Conservation (phyloP, 2,329 filamentous ascomycete species). For the Alternaria hordeiaustralica region DNA sequence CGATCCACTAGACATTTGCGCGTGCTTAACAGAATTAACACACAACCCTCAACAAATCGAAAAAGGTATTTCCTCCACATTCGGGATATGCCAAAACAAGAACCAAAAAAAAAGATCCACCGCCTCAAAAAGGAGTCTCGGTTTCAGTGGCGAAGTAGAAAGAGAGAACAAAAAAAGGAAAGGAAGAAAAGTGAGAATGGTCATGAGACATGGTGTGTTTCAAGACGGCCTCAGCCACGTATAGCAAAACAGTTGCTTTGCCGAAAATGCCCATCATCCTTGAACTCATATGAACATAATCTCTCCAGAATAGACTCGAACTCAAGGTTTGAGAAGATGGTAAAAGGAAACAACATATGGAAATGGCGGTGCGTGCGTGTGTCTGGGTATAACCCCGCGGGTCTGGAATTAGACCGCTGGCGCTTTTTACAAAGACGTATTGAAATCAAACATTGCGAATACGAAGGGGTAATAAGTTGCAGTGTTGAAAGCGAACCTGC, state of each 20-base stretch:
- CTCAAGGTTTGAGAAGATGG: neutral
- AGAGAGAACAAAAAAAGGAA: neutral
- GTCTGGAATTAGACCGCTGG: conserved; percentile 31
- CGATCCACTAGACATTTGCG: neutral
- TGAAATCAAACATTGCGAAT: conserved; percentile 10
- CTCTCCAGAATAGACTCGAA: neutral
- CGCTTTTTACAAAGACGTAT: conserved; percentile 30
- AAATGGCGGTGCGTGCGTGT: conserved; percentile 2
- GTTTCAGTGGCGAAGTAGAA: neutral
- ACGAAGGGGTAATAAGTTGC: conserved; percentile 20
- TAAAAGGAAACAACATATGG: conserved; percentile 9
- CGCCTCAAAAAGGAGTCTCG: conserved; percentile 1
- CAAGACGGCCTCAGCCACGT: conserved; percentile 15
- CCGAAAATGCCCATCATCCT: conserved; percentile 3
- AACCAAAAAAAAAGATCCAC: neutral
- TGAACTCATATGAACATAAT: neutral
- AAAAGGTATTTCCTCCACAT: conserved; percentile 12
- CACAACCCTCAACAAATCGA: neutral
- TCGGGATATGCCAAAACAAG: neutral
- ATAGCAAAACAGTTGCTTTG: neutral
- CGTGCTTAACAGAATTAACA: neutral
- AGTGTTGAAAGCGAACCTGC: conserved; percentile 7
- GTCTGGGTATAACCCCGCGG: conserved; percentile 27
- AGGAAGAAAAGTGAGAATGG: conserved; percentile 3
- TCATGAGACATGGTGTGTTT: conserved; percentile 25